phyloP scores from a whole-genome alignment of 352 stramenopile genomes.

The Phytopythium montanum region DNA sequence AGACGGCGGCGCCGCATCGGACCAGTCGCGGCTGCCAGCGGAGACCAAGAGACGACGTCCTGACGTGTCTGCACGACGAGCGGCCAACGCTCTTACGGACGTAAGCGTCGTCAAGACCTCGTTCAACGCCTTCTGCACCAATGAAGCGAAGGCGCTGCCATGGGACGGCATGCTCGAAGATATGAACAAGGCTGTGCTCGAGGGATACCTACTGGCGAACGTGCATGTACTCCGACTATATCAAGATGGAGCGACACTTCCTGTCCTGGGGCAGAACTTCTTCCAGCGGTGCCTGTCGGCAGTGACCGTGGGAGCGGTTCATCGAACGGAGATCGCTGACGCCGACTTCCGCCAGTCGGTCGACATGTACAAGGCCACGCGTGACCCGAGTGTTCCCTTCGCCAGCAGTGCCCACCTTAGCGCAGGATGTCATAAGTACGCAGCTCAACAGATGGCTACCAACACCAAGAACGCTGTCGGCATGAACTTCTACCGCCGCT shows the following conservation, averaged over 20 bases:
- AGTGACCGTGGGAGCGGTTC: neutral
- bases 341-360: constrained; percentile 7
- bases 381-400: neutral
- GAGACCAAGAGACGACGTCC: constrained; percentile 3
- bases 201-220: constrained; percentile 11
- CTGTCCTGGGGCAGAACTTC: constrained; percentile 4
- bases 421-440: constrained; percentile 1
- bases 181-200: constrained; percentile 11
- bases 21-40: too few species aligned
- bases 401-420: neutral
- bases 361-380: constrained; percentile 8
- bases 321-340: neutral
- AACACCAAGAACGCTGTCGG: constrained; percentile 7
- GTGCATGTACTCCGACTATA: constrained; percentile 12
- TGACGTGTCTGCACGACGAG: constrained; percentile 5
- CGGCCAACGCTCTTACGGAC: neutral
- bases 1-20: too few species aligned
- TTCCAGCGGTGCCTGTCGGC: constrained; percentile 7
- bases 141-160: constrained; percentile 2
- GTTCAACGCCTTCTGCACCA: constrained; percentile 10
- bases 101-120: constrained; percentile 6
- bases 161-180: constrained; percentile 7
- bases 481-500: constrained; percentile 10
- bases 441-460: constrained; percentile 1
- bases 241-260: neutral